Conservation (phyloP, 805 yeast genomes). For the Nakazawaea ishiwadae region DNA sequence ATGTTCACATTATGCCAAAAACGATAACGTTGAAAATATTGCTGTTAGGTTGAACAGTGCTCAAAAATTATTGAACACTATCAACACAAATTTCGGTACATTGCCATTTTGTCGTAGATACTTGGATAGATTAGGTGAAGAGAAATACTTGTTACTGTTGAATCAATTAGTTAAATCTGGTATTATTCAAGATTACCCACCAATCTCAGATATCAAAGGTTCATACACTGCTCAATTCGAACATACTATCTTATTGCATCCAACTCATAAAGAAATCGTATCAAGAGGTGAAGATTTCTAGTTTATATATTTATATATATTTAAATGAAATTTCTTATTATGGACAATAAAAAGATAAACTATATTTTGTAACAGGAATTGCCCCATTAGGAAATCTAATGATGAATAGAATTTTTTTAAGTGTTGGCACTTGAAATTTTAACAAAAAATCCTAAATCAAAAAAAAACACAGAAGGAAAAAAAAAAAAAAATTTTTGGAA, state of each 20-base stretch:
- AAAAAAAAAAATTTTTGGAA: background rate
- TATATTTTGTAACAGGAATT: background rate
- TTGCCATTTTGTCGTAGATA: constrained; percentile 96
- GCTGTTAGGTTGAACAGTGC: constrained; percentile 64
- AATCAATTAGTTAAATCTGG: constrained; percentile 83
- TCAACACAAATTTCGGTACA: constrained; percentile 84
- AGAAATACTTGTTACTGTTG: constrained; percentile 82
- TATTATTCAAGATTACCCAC: constrained; percentile 90
- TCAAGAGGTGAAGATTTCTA: constrained; percentile 93
- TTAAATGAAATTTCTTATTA: too few species aligned
- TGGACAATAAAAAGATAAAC: too few species aligned
- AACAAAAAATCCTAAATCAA: too few species aligned
- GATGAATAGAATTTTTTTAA: too few species aligned
- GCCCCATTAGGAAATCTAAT: background rate
- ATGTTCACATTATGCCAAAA: constrained; percentile 86
- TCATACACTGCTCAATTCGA: constrained; percentile 95
- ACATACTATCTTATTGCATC: constrained; percentile 88
- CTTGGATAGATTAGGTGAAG: constrained; percentile 87
- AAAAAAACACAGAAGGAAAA: too few species aligned
- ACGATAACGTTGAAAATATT: constrained; percentile 43
- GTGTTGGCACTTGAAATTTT: constrained; percentile 1
- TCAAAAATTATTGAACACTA: constrained; percentile 59
- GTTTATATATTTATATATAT: constrained; percentile 1
- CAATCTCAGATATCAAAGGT: constrained; percentile 78
- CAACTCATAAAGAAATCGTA: constrained; percentile 89